A percentile compares a stretch with the other conserved stretches of the same genome.
phyloP scores from a whole-genome alignment of 2,329 filamentous ascomycete genomes.

The Gliomastix tumulicola region DNA sequence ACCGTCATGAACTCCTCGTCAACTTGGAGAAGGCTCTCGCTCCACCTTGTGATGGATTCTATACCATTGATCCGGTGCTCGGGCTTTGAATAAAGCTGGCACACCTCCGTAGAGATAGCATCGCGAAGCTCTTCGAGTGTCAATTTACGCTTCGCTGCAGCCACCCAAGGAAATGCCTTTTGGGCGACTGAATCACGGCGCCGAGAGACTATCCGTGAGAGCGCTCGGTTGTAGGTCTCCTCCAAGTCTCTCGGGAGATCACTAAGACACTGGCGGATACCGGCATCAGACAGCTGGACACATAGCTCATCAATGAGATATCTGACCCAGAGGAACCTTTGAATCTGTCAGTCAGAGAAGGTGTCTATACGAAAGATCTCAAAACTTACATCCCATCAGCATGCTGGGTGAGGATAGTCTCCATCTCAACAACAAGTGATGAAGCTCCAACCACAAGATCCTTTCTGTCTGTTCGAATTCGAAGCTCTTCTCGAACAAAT shows the following conservation, averaged over 20 bases:
- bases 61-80: constrained; percentile 17
- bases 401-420: no score
- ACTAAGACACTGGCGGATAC: constrained; percentile 6
- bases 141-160: constrained; percentile 19
- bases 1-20: constrained; percentile 20
- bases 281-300: constrained; percentile 12
- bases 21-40: constrained; percentile 21
- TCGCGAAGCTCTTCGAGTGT: constrained; percentile 26
- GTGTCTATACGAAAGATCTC: no score
- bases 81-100: constrained; percentile 10
- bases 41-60: constrained; percentile 17
- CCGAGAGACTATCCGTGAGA: constrained; percentile 7
- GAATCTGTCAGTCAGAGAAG: no score
- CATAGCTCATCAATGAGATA: constrained; percentile 27
- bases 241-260: constrained; percentile 7
- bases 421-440: no score
- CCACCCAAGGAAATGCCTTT: constrained; percentile 15
- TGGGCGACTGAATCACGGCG: constrained; percentile 2
- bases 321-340: constrained; percentile 31
- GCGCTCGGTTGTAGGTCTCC: constrained; percentile 7
- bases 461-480: no score
- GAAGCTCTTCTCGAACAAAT: constrained; percentile 7
- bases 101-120: constrained; percentile 23
- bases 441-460: no score
- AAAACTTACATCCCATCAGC: no score